Conservation (phyloP, 2,329 filamentous ascomycete genomes). For the Microdochium nivale region DNA sequence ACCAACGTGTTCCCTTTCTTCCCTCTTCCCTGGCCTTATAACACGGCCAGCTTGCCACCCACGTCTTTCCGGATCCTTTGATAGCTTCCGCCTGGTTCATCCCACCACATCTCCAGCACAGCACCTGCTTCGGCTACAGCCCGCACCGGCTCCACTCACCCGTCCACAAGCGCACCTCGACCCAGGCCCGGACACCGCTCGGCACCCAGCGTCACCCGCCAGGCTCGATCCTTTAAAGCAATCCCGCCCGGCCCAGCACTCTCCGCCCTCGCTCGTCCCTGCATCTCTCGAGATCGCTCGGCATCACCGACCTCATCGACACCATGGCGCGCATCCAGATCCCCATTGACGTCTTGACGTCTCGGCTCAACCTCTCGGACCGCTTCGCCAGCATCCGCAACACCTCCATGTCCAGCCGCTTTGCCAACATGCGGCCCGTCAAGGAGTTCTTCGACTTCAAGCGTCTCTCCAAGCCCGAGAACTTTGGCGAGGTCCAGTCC, state of each 20-base stretch:
- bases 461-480: slow-evolving; percentile 86
- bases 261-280: no score
- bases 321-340: slow-evolving; percentile 85
- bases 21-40: background rate
- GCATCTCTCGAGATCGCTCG: background rate
- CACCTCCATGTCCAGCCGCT: slow-evolving; percentile 71
- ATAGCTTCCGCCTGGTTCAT: background rate
- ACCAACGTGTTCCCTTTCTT: background rate
- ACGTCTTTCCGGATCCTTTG: background rate
- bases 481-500: slow-evolving; percentile 83
- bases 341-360: slow-evolving; percentile 84
- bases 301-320: slow-evolving; percentile 6
- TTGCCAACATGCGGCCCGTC: slow-evolving; percentile 85
- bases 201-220: background rate
- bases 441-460: slow-evolving; percentile 95
- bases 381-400: slow-evolving; percentile 78
- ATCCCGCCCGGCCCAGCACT: background rate
- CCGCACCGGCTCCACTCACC: background rate
- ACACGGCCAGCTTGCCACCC: background rate
- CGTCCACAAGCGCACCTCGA: background rate
- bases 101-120: background rate
- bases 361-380: slow-evolving; percentile 75
- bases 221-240: background rate
- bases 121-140: background rate
- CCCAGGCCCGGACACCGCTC: background rate